These are phyloP conservation scores for Parmales sp. DNA, from an alignment of 108 stramenopile species.

Conservation along the genomic window DNA sequence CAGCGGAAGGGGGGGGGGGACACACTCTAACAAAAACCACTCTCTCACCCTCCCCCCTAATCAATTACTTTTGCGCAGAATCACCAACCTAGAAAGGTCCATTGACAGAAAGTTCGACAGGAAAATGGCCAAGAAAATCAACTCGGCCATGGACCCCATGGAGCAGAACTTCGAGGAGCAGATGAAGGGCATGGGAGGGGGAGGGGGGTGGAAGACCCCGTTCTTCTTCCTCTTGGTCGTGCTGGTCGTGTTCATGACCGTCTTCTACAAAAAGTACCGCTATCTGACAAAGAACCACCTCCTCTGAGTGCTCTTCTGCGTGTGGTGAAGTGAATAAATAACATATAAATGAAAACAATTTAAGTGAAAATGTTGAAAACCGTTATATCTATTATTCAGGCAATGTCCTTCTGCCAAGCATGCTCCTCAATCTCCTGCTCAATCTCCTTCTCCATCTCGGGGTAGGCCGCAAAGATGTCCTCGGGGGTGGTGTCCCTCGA, in stretches of 20 bases:
- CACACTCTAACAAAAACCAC: too few relatives aligned
- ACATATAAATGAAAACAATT: too few relatives aligned
- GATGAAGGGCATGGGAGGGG: background rate
- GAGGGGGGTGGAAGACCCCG: background rate
- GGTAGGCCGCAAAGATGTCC: constrained; percentile 24
- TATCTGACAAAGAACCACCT: constrained; percentile 12
- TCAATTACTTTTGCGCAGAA: background rate
- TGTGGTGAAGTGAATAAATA: background rate
- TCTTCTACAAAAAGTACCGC: background rate
- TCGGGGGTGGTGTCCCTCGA: constrained; percentile 18
- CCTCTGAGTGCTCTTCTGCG: background rate
- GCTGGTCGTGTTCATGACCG: background rate
- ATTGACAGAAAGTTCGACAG: constrained; percentile 1
- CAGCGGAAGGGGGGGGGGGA: too few relatives aligned
- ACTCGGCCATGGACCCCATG: background rate
- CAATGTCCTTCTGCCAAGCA: constrained; percentile 30
- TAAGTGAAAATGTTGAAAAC: too few relatives aligned
- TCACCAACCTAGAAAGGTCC: background rate
- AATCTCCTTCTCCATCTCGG: constrained; percentile 27
- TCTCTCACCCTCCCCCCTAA: too few relatives aligned
- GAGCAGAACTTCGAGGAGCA: background rate
- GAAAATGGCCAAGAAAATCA: background rate
- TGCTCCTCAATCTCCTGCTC: constrained; percentile 26
- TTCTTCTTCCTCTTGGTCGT: constrained; percentile 6
- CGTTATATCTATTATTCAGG: too few relatives aligned